Evolutionary conservation across 1,284 basidiomycete genomes (phyloP).

Genomic region (Coniophora puteana): DNA sequence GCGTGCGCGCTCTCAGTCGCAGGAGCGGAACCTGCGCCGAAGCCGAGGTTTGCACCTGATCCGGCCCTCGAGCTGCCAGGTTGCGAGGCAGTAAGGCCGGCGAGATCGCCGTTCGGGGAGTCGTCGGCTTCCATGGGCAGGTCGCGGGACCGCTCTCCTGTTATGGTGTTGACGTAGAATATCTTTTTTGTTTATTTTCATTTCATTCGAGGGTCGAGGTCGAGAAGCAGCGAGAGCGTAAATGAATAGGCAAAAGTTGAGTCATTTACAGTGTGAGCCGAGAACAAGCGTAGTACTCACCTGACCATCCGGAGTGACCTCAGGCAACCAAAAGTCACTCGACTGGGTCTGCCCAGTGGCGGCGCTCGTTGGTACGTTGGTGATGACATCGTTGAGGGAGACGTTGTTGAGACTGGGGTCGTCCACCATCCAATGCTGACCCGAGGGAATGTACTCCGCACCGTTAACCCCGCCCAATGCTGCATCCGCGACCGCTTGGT

Average conservation of each 20-base stretch:
- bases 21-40: too few species aligned
- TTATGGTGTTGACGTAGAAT: constrained; percentile 90
- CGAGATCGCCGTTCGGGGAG: constrained; percentile 54
- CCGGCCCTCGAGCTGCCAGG: constrained; percentile 52
- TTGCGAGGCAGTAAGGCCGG: constrained; percentile 51
- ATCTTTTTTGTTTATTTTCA: too few species aligned
- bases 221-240: background rate
- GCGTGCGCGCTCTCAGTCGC: constrained; percentile 27
- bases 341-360: constrained; percentile 42
- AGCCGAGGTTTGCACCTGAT: constrained; percentile 47
- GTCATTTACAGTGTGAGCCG: constrained; percentile 1
- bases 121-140: constrained; percentile 74
- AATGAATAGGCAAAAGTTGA: constrained; percentile 4
- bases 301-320: constrained; percentile 70
- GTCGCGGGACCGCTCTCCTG: constrained; percentile 83
- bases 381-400: too few species aligned
- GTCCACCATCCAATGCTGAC: too few species aligned
- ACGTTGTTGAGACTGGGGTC: too few species aligned
- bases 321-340: constrained; percentile 79
- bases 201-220: too few species aligned
- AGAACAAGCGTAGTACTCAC: constrained; percentile 37
- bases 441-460: too few species aligned
- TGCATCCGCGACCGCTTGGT: constrained; percentile 23
- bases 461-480: constrained; percentile 19
- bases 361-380: too few species aligned